A percentile compares a stretch with the other conserved stretches of the same genome.
Evolutionary conservation across 139 green algal species (phyloP).

Genomic region (Diplosphaera chodatii): DNA sequence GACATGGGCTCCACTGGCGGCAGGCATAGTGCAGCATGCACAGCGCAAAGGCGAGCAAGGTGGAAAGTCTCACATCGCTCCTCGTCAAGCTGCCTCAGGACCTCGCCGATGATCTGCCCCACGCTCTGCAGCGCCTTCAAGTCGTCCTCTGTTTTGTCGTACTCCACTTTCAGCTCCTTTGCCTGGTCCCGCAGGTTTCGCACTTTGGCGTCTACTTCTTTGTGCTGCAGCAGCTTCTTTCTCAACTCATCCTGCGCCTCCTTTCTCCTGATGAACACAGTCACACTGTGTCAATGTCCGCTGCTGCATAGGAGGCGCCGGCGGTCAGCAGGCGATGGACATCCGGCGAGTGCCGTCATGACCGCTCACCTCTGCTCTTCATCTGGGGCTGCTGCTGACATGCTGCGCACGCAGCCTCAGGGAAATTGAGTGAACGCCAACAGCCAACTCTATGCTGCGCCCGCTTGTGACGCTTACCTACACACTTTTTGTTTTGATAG

Average conservation of each 20-base stretch:
- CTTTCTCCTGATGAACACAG: neutral
- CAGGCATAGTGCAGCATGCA: too few relatives aligned
- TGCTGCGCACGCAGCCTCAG: too few relatives aligned
- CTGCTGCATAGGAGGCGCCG: neutral
- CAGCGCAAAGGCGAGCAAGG: too few relatives aligned
- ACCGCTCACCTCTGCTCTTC: neutral
- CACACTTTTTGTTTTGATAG: too few relatives aligned
- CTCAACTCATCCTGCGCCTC: constrained; percentile 43
- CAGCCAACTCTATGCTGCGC: too few relatives aligned
- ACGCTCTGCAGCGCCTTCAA: constrained; percentile 97
- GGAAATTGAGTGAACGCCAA: too few relatives aligned
- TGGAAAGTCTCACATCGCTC: constrained; percentile 94
- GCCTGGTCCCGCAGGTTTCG: constrained; percentile 67
- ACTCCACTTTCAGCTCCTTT: constrained; percentile 81
- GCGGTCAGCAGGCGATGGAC: too few relatives aligned
- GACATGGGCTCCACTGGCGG: too few relatives aligned
- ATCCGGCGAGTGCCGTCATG: too few relatives aligned
- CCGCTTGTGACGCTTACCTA: too few relatives aligned
- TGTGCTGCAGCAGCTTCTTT: constrained; percentile 83
- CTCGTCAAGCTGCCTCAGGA: constrained; percentile 94
- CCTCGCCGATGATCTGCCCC: constrained; percentile 98
- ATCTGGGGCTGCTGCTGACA: neutral
- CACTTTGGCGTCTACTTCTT: constrained; percentile 79
- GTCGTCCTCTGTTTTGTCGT: constrained; percentile 99
- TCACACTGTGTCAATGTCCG: too few relatives aligned